Conservation (phyloP, 2,329 filamentous ascomycete species). For the Canariomyces notabilis region DNA sequence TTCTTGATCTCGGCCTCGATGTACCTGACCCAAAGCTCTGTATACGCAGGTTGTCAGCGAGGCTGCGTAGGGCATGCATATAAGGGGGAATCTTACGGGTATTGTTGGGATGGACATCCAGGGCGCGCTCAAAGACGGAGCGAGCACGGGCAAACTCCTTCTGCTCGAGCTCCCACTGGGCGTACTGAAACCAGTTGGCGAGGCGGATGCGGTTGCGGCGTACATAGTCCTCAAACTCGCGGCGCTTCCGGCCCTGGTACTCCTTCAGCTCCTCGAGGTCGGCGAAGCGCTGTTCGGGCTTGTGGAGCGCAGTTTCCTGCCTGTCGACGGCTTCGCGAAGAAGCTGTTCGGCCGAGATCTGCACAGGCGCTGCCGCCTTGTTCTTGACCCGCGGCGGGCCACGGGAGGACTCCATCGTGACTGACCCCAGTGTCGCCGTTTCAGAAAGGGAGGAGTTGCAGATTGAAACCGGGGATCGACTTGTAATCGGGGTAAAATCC, state of each 20-base stretch:
- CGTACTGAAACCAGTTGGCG: constrained; percentile 99
- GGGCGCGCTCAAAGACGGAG: constrained; percentile 87
- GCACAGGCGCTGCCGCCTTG: constrained; percentile 84
- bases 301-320: constrained; percentile 81
- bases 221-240: constrained; percentile 97
- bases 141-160: constrained; percentile 92
- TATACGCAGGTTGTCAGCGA: constrained; percentile 8
- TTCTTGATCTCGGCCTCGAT: constrained; percentile 95
- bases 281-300: constrained; percentile 89
- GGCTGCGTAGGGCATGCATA: too few species aligned
- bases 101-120: constrained; percentile 86
- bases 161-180: constrained; percentile 94
- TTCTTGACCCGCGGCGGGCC: constrained; percentile 97
- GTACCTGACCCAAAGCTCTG: constrained; percentile 77
- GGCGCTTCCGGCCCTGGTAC: constrained; percentile 90
- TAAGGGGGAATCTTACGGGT: too few species aligned
- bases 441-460: too few species aligned
- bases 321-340: constrained; percentile 95
- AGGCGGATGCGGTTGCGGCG: constrained; percentile 90
- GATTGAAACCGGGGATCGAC: too few species aligned
- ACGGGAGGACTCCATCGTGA: constrained; percentile 76
- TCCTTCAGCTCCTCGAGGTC: constrained; percentile 98
- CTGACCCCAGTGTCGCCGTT: too few species aligned
- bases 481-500: too few species aligned
- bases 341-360: constrained; percentile 96